Evolutionary conservation across 768 basidiomycete genomes (phyloP).

Genomic region (Naganishia kalamii): DNA sequence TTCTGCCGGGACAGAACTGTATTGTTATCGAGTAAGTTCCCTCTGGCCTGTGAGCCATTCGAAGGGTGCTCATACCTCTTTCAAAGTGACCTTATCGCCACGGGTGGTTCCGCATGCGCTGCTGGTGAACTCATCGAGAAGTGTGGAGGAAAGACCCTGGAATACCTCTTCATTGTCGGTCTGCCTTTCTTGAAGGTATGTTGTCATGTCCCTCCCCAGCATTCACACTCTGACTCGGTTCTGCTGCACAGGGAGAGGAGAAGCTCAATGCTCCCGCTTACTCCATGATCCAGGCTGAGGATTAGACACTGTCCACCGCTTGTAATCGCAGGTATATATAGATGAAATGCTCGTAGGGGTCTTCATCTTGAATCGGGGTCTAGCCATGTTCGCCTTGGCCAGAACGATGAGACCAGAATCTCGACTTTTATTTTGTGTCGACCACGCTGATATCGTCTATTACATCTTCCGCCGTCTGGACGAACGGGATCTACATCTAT

Average conservation of each 20-base stretch:
- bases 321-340: not conserved
- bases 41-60: not conserved
- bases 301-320: conserved; percentile 42
- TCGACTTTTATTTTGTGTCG: not conserved
- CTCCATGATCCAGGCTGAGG: conserved; percentile 73
- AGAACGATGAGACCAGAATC: too few relatives aligned
- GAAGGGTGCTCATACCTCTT: not conserved
- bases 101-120: conserved; percentile 89
- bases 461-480: not conserved
- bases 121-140: conserved; percentile 81
- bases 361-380: too few relatives aligned
- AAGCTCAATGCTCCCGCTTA: conserved; percentile 82
- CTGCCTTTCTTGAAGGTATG: conserved; percentile 45
- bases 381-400: too few relatives aligned
- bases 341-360: not conserved
- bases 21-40: conserved; percentile 64
- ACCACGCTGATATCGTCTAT: conserved; percentile 3
- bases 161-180: conserved; percentile 93
- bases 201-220: not conserved
- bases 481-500: not conserved
- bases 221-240: not conserved
- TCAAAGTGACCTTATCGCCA: conserved; percentile 78
- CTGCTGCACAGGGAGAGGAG: conserved; percentile 56
- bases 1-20: conserved; percentile 73
- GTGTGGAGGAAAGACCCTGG: conserved; percentile 74